These are phyloP conservation scores for Leccinum subtestaceum DNA, from an alignment of 768 basidiomycete genomes.

Conservation along the genomic window DNA sequence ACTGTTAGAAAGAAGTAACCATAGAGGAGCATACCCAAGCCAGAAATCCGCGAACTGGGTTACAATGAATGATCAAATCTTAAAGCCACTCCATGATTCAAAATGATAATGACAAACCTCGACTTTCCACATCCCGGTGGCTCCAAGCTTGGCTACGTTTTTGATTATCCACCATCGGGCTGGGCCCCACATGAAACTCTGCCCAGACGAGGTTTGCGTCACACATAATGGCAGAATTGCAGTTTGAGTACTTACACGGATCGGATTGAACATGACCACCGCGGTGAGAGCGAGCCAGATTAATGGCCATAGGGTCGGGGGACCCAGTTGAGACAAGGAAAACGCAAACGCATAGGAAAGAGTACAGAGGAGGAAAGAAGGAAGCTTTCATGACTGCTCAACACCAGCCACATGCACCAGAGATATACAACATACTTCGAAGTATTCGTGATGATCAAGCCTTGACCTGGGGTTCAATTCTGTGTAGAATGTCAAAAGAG, in stretches of 20 bases:
- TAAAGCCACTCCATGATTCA: not conserved
- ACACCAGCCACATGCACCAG: not conserved
- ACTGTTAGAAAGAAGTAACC: not conserved
- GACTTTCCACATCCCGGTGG: slow-evolving; percentile 68
- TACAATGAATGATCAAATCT: slow-evolving; percentile 4
- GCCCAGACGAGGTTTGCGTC: slow-evolving; percentile 32
- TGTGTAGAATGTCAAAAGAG: slow-evolving; percentile 21
- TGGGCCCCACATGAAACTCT: slow-evolving; percentile 38
- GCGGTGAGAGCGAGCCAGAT: slow-evolving; percentile 72
- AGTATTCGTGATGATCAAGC: slow-evolving; percentile 78
- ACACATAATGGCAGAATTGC: not conserved
- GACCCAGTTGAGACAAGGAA: slow-evolving; percentile 66
- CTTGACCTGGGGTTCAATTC: slow-evolving; percentile 70
- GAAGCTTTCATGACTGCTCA: slow-evolving; percentile 47
- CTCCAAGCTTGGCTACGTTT: slow-evolving; percentile 58
- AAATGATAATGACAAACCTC: slow-evolving; percentile 47
- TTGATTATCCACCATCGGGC: slow-evolving; percentile 76
- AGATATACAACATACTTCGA: slow-evolving; percentile 44
- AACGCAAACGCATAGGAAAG: slow-evolving; percentile 82
- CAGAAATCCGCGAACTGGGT: slow-evolving; percentile 81
- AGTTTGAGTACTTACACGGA: slow-evolving; percentile 45
- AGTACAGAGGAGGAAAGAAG: slow-evolving; percentile 67
- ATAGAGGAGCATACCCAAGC: slow-evolving; percentile 59
- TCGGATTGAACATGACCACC: slow-evolving; percentile 67
- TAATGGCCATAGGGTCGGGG: slow-evolving; percentile 74